Base-by-base conservation (phyloP, 2,329 filamentous ascomycete species). In the Aspergillus phoenicis region DNA sequence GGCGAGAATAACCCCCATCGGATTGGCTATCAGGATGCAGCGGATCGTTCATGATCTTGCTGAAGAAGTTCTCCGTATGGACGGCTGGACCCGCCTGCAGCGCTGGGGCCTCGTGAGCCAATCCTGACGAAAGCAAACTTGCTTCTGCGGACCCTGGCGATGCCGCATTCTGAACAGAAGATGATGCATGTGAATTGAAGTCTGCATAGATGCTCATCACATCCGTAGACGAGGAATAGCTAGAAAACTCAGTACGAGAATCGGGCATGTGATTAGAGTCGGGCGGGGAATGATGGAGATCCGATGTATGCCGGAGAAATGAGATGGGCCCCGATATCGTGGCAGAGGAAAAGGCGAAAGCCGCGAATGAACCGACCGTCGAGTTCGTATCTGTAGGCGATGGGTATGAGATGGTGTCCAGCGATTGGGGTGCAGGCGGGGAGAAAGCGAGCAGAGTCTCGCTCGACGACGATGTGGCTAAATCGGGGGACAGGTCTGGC, bases 251-350 rank as follows among this genome's bases (percentile, higher is more conserved):
- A 15, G 49, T 28, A n/a, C 30, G 36, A 41, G 53, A 28, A 6
- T 59, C 58, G 2, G 57, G 13, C 3, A 56, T 13, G 8, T 24
- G 41, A 8, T 39, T 33, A 8, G 53, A 48, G 20, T 52, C 57
- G 22, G 56, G 51, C 10, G 63, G 52, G 36, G 64, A 43, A 48
- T 62, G 33, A 36, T 60, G 24, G 47, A 63, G 60, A 75, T 70
- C 26, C 75, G 81, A 36, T 71, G 76, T 24, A 64, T 75, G 70
- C 6, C 71, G 73, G 38, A 76, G 63, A 53, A 73, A 78, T 1
- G 77, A 78, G 3, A 74, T 69, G 33, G 74, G 72, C 51, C 73
- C 72, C 3, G 75, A 71, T 4, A 76, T 71, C 1, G 69, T 65
- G 47, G 66, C 72, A 30, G 71, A 64, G 24, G 73, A 70, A 24